Base-by-base conservation (phyloP, 768 basidiomycete genomes). In the Lyophyllum atratum region DNA sequence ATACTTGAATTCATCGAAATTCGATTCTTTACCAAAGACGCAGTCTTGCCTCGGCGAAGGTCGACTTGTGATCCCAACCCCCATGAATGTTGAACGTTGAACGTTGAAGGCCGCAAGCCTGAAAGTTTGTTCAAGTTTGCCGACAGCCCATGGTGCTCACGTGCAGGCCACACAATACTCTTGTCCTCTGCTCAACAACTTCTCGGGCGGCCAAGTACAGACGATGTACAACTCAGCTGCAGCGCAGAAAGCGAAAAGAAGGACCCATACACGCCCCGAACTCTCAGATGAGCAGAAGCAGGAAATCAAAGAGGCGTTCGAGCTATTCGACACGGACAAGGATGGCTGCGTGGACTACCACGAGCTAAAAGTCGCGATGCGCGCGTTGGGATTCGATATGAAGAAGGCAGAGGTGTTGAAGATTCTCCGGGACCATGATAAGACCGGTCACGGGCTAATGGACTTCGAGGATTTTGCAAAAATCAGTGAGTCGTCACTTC, bases 331-430 rank as follows among this genome's bases (percentile, higher is more conserved):
- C 76, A 92, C 95, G 44, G 97, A 99, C 82, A 97, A 98, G 79
- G 97, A 99, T 68, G 93, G 93, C 31, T 86, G 83, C 50, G 80
- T 98, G 55, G 97, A 98, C 76, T 98, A 98, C 74, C 97, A 99
- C 76, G 97, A 99, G 70, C 83, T 98, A 66, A 99, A 98, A 74
- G 97, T 99, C 66, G 95, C 96, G 50, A 95, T 99, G 93, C 84
- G 97, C 44, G 97, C 97, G 1, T 76, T 99, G 56, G 97, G 97
- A 1, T 98, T 98, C 70, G 97, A 98, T 71, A 71, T 97, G 76
- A 98, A 98, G 80, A 99, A 98, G 77, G 93, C 93, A 0, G 97
- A 99, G 72, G 95, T 99, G 42, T 76, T 99, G 64, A 98, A 98
- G 72, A 81, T 98, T 26, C 78, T 99, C 52, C 79, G 94, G 26